Base-by-base conservation (phyloP, 139 green algal species). In the Volvox reticuliferus region DNA sequence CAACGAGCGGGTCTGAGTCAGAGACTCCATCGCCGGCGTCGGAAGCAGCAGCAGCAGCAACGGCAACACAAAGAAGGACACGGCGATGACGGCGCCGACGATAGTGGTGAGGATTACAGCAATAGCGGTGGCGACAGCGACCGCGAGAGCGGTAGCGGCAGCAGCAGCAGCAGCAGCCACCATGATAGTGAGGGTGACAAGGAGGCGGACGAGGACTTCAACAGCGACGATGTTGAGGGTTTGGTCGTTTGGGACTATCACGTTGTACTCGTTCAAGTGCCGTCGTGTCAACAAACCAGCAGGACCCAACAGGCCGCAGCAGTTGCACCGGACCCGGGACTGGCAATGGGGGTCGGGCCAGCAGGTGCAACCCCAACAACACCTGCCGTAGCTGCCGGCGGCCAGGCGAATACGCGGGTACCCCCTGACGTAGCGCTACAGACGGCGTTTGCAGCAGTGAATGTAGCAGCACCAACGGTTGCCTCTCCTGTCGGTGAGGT, bases 211-310 rank as follows among this genome's bases (percentile, higher is more conserved):
- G 26, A 26, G 2, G 83, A 88, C 63, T 86, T 67, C 26, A 69
- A 62, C 36, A 73, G 24, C 18, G 50, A 65, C 12, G 67, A 63
- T 30, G 82, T n/a, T n/a, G 83, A 55, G 30, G 67, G 36, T 22
- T 37, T 93, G 19, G 87, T 93, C 13, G 36, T 94, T 1, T 95
- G 93, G 94, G 94, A 96, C 71, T 96, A 96, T 36, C 94, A 96
- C 76, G 93, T 95, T 2, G 12, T 94, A 19, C 6, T 88, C 32
- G 35, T 94, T 14, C 78, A 88, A 67, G 14, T 44, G 78, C 78
- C 75, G 32, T 55, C 44, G 5, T 5, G 44, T 5, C 67, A 75
- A 28, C 9, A 5, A 28, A 14, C 67, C 22, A 75, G 67, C 22
- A 28, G 24, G 22, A 28, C 24, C 12, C 67, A 35, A 17, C 75